Evolutionary conservation across 164 flowering plant species (phyloP), one percentile per base, ranked within the genome.

Genomic region (Paratinospora sagittata): DNA sequence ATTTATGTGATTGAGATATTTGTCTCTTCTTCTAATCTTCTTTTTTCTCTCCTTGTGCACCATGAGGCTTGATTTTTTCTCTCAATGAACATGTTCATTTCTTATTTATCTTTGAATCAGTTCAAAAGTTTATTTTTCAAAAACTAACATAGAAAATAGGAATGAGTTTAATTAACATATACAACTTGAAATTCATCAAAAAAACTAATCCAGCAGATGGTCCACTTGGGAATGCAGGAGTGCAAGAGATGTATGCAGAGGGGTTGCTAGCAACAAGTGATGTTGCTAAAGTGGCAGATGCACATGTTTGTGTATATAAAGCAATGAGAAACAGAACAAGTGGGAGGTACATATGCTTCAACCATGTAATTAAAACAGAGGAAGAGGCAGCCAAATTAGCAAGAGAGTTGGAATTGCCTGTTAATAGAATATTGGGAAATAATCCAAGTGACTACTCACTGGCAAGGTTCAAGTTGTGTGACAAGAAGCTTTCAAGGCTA

Each of bases 331-430:
- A 69, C 64, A 75, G 79, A 7, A 86, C 86, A 3, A 43, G 13
- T 14, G 95, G 95, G 12, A 84, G 97, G 73, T 91, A 87, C 79
- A 72, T 90, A 47, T 88, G 93, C 76, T 90, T 76, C 27, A 90
- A 88, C 65, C 67, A 66, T 3, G 82, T 85, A 6, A 79, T 91
- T 8, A 23, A 41, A 19, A 70, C 73, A 10, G 81, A 70, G 7
- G 85, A 81, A 1, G 85, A 87, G 26, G 85, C 83, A 19, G 66
- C 70, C 16, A 80, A 75, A 41, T 65, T 91, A 49, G 87, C 84
- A 36, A 34, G 14, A 27, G 78, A 86, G 67, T 74, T 80, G 11
- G 83, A 82, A 14, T 68, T 84, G 39, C 78, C 80, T 0, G 41
- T 14, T 3, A 65, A 71, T 67, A 70, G 57, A 70, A 81, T 85